Conservation (phyloP, 495 filamentous ascomycete genomes). For the Penicillium desertorum region DNA sequence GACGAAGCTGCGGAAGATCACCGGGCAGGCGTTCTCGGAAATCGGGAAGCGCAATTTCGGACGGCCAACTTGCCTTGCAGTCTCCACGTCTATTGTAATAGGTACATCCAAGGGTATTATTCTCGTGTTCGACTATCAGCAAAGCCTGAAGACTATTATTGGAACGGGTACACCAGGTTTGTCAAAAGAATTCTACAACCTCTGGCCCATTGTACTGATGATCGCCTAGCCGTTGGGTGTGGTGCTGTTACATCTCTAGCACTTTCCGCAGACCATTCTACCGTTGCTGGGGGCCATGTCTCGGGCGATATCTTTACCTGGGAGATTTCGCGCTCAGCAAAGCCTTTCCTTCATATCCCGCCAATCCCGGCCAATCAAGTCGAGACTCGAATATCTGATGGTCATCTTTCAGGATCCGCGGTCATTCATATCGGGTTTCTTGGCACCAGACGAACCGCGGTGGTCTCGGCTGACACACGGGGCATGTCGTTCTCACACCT, state of each 20-base stretch:
- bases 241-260: constrained; percentile 84
- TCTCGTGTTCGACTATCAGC: constrained; percentile 94
- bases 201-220: constrained; percentile 6
- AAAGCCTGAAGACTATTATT: constrained; percentile 89
- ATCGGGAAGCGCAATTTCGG: constrained; percentile 90
- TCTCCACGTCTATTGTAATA: constrained; percentile 85
- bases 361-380: constrained; percentile 66
- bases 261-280: constrained; percentile 90
- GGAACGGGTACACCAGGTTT: constrained; percentile 87
- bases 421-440: constrained; percentile 92
- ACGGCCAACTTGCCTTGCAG: constrained; percentile 82
- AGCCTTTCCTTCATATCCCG: constrained; percentile 85
- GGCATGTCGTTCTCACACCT: constrained; percentile 99
- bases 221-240: constrained; percentile 73
- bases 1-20: constrained; percentile 90
- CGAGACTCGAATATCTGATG: constrained; percentile 68
- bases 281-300: constrained; percentile 84
- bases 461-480: constrained; percentile 94
- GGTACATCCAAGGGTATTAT: constrained; percentile 94
- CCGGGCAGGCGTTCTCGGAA: constrained; percentile 90
- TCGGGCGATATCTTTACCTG: constrained; percentile 95
- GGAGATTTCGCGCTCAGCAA: constrained; percentile 78
- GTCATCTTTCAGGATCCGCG: constrained; percentile 72
- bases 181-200: constrained; percentile 3
- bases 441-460: constrained; percentile 89